Base-by-base conservation (phyloP, 345 rosid species). In the Salix arbutifolia region DNA sequence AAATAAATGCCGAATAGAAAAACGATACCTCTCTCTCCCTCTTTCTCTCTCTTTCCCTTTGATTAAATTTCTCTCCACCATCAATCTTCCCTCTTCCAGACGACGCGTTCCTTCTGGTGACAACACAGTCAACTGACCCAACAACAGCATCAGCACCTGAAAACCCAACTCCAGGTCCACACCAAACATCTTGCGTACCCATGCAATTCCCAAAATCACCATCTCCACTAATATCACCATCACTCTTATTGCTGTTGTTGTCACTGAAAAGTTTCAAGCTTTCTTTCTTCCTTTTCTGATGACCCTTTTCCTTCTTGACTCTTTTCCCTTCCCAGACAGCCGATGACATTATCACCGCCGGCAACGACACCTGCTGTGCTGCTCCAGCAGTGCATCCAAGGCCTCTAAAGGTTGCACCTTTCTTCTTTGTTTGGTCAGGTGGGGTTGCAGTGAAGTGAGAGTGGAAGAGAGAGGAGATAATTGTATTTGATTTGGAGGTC, bases 151-250 rank as follows among this genome's bases (percentile, higher is more conserved):
- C 98, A 0, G 93, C 84, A 2, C 62, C 62, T n/a, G 94, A 89
- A 40, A 91, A 91, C 71, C 94, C 98, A 77, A 93, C 85, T 64
- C 97, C 99, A 19, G 97, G 97, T 9, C 94, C 97, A 66, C 97
- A 95, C 97, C 99, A 92, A 4, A 90, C 97, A 79, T 91, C 98
- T 76, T 88, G 95, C 52, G 35, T 66, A 66, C 18, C 69, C 69
- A 66, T 66, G 19, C 69, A 66, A 37, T 37, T 66, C 69, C 21
- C 69, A 18, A 66, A 18, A 66, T 19, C 19, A 35, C 40, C 40
- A 66, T 37, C 69, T 6, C 38, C 69, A 35, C 5, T 19, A 37
- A 18, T 9, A 21, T 66, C 44, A 66, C 46, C 44, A 31, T 66
- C 35, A 9, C 23, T 18, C 17, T 3, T 69, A 9, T 17, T 25